These are phyloP conservation scores for Hyphodiscus sp. DNA, from an alignment of 2,329 filamentous ascomycete genomes.

Conservation along the genomic window DNA sequence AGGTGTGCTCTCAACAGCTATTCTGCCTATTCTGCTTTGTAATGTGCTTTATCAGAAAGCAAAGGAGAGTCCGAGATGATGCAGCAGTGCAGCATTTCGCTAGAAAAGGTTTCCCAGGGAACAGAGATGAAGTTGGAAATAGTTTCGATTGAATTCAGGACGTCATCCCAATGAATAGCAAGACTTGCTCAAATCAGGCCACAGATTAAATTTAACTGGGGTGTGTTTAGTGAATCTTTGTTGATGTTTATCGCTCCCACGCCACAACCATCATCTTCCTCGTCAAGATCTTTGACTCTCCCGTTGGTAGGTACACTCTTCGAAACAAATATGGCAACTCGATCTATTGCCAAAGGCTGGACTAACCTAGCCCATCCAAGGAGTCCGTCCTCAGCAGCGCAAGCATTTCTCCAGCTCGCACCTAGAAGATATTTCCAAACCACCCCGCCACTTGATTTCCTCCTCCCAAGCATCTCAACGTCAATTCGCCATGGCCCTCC, in stretches of 20 bases:
- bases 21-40: background rate
- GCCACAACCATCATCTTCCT: background rate
- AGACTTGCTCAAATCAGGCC: no score
- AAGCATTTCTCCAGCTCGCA: constrained; percentile 25
- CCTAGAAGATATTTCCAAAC: constrained; percentile 18
- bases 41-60: background rate
- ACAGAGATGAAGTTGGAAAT: background rate
- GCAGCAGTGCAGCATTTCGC: no score
- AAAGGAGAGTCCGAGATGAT: background rate
- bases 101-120: background rate
- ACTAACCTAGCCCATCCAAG: constrained; percentile 12
- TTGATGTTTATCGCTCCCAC: background rate
- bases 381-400: constrained; percentile 16
- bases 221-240: no score
- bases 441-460: constrained; percentile 25
- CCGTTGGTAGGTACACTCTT: no score
- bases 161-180: no score
- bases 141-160: no score
- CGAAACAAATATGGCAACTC: constrained; percentile 22
- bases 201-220: no score
- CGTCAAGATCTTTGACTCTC: no score
- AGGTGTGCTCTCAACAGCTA: no score
- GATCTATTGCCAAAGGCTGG: constrained; percentile 19
- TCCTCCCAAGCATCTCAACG: constrained; percentile 17
- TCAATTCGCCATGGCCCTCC: background rate